phyloP scores from a whole-genome alignment of 2,329 filamentous ascomycete genomes.

The Penicillium sp. region DNA sequence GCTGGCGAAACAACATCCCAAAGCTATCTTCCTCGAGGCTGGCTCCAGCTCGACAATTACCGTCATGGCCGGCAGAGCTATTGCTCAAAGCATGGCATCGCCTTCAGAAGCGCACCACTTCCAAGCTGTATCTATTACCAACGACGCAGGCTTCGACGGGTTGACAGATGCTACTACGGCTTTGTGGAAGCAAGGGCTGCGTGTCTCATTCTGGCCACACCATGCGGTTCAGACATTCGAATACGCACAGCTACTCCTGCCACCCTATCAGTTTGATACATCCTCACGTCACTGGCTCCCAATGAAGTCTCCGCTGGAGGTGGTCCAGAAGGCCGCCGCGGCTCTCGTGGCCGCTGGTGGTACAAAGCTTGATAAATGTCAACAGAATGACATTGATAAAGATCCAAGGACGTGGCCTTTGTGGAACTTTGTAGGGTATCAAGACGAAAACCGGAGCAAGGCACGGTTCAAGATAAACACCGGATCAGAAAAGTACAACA shows the following conservation, averaged over 20 bases:
- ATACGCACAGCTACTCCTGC: slow-evolving; percentile 32
- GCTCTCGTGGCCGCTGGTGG: background rate
- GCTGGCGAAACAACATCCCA: slow-evolving; percentile 29
- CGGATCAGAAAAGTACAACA: slow-evolving; percentile 31
- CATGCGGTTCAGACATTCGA: slow-evolving; percentile 26
- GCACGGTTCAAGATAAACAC: slow-evolving; percentile 47
- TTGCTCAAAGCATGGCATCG: no score
- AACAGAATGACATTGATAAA: no score
- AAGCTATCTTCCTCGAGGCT: slow-evolving; percentile 40
- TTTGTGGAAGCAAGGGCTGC: slow-evolving; percentile 44
- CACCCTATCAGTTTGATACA: slow-evolving; percentile 47
- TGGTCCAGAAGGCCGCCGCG: background rate
- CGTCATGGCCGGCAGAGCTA: slow-evolving; percentile 30
- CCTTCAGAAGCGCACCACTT: slow-evolving; percentile 12
- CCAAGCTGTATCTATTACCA: slow-evolving; percentile 15
- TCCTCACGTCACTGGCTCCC: slow-evolving; percentile 41
- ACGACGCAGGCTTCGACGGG: background rate
- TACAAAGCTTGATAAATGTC: no score
- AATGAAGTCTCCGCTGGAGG: slow-evolving; percentile 16
- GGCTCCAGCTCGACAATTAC: slow-evolving; percentile 38
- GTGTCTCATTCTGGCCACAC: slow-evolving; percentile 41
- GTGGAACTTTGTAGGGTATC: no score
- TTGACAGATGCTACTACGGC: slow-evolving; percentile 28
- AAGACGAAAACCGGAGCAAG: no score
- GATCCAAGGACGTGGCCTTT: no score